Evolutionary conservation across 345 rosid genomes (phyloP).

Genomic region (Brassica juncea): DNA sequence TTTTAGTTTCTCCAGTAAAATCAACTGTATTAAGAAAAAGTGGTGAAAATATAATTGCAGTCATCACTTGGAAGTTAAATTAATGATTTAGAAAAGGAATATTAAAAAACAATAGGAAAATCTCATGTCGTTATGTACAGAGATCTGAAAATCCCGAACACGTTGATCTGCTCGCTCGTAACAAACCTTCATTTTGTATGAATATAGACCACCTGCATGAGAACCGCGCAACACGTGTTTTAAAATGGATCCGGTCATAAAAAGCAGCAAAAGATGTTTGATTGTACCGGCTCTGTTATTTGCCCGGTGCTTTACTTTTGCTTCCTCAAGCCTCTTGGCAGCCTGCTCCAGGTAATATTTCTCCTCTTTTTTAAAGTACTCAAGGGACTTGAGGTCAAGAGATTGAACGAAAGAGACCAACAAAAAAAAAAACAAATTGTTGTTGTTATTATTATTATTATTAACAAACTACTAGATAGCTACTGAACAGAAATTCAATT

Average conservation of each 20-base stretch:
- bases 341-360: neutral
- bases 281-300: neutral
- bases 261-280: neutral
- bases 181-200: neutral
- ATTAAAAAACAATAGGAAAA: too few relatives aligned
- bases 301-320: neutral
- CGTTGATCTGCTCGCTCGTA: neutral
- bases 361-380: neutral
- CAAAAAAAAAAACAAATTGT: neutral
- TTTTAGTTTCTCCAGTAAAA: neutral
- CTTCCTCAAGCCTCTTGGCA: neutral
- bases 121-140: neutral
- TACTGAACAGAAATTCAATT: neutral
- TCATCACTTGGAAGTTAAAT: neutral
- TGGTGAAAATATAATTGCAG: neutral
- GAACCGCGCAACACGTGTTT: neutral
- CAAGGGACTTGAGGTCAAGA: neutral
- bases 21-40: neutral
- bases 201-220: neutral
- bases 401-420: neutral
- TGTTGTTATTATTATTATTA: neutral
- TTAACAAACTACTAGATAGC: neutral
- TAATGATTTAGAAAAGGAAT: neutral
- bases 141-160: neutral
- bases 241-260: neutral